Conservation (phyloP, 306 rosid species). For the Sicyos baderoa region DNA sequence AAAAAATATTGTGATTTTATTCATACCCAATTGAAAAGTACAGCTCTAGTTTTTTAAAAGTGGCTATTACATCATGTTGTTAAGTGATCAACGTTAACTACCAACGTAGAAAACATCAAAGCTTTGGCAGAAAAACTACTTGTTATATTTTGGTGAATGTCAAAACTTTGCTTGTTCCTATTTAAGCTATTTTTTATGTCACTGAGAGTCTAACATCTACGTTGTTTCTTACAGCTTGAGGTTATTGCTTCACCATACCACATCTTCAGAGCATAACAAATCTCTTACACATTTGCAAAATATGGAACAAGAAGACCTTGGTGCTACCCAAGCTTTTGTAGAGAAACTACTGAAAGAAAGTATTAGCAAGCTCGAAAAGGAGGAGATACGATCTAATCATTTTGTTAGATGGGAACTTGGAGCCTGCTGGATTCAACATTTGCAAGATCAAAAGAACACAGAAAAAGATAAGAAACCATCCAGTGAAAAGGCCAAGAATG, state of each 20-base stretch:
- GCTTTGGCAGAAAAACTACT: neutral
- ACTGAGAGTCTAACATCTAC: conserved; percentile 22
- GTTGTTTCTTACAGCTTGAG: conserved; percentile 57
- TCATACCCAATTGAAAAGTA: neutral
- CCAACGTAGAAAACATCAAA: neutral
- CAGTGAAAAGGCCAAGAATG: conserved; percentile 59
- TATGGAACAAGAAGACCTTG: conserved; percentile 50
- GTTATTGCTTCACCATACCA: conserved; percentile 62
- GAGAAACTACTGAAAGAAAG: conserved; percentile 64
- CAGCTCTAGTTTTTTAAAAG: neutral
- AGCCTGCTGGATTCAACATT: conserved; percentile 98
- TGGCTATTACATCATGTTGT: neutral
- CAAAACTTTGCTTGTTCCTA: conserved; percentile 5
- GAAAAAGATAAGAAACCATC: conserved; percentile 74
- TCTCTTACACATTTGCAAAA: conserved; percentile 32
- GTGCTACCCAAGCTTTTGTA: conserved; percentile 45
- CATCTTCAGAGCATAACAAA: conserved; percentile 51
- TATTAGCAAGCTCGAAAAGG: conserved; percentile 67
- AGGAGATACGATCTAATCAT: conserved; percentile 43
- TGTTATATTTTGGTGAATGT: neutral
- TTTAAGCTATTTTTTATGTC: conserved; percentile 5
- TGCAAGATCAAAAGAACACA: conserved; percentile 84
- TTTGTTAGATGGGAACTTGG: conserved; percentile 98
- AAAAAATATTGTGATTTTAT: neutral
- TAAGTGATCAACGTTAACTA: neutral